These are phyloP conservation scores for Allantophomopsis lycopodina DNA, from an alignment of 2,329 filamentous ascomycete genomes.

Conservation along the genomic window DNA sequence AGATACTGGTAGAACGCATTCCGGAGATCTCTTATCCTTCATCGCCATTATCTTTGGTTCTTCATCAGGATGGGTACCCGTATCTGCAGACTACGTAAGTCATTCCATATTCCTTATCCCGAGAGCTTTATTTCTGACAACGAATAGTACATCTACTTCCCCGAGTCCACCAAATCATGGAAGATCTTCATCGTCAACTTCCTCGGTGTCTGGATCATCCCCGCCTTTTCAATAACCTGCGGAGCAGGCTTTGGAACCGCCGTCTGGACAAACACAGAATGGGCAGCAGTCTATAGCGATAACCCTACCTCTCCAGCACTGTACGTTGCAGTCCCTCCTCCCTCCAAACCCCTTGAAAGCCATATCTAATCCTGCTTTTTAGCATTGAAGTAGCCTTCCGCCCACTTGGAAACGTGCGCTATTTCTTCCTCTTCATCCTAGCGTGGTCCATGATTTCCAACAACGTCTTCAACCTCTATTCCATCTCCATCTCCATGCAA, in stretches of 20 bases:
- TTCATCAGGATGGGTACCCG: constrained; percentile 30
- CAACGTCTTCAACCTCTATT: constrained; percentile 44
- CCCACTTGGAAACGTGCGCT: constrained; percentile 37
- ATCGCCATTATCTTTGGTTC: constrained; percentile 31
- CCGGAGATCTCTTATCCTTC: constrained; percentile 25
- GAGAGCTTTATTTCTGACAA: no score
- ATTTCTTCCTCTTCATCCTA: constrained; percentile 45
- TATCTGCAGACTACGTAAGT: constrained; percentile 23
- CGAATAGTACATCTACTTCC: constrained; percentile 27
- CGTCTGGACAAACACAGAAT: constrained; percentile 1
- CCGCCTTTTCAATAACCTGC: constrained; percentile 4
- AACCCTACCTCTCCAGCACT: constrained; percentile 1
- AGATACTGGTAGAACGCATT: constrained; percentile 7
- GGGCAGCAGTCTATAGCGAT: constrained; percentile 2
- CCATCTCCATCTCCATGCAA: constrained; percentile 51
- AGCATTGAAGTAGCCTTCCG: no score
- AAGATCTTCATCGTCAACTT: constrained; percentile 34
- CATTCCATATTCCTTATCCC: no score
- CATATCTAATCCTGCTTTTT: no score
- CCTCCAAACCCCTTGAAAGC: no score
- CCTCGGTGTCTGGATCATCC: constrained; percentile 17
- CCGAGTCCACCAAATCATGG: constrained; percentile 25
- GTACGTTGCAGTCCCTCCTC: not conserved
- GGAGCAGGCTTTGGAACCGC: constrained; percentile 4
- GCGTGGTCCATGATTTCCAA: constrained; percentile 44